Evolutionary conservation across 2,329 filamentous ascomycete genomes (phyloP).

Genomic region (Alternaria infectoria): DNA sequence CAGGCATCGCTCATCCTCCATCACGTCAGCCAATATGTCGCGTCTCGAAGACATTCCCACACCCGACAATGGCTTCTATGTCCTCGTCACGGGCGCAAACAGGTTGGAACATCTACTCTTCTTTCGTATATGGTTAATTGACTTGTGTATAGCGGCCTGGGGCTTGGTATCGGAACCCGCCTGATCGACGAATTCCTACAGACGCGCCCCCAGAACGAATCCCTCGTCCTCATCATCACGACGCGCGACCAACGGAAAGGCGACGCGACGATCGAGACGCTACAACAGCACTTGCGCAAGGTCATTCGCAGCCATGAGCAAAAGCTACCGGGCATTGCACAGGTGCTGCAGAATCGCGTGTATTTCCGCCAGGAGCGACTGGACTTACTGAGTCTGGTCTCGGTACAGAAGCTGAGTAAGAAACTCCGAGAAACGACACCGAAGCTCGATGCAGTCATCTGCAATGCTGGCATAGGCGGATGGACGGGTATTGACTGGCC

Average conservation of each 20-base stretch:
- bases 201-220: slow-evolving; percentile 68
- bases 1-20: slow-evolving; percentile 7
- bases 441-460: slow-evolving; percentile 77
- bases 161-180: slow-evolving; percentile 81
- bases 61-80: slow-evolving; percentile 53
- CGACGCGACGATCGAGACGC: slow-evolving; percentile 69
- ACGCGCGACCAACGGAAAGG: slow-evolving; percentile 80
- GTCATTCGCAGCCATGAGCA: slow-evolving; percentile 48
- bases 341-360: slow-evolving; percentile 53
- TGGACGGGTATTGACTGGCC: slow-evolving; percentile 81
- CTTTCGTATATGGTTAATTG: slow-evolving; percentile 22
- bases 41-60: slow-evolving; percentile 26
- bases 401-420: slow-evolving; percentile 61
- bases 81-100: slow-evolving; percentile 85
- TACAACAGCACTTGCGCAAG: slow-evolving; percentile 67
- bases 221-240: slow-evolving; percentile 81
- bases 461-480: slow-evolving; percentile 88
- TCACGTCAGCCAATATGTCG: slow-evolving; percentile 21
- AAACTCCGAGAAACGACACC: slow-evolving; percentile 64
- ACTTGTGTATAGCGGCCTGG: slow-evolving; percentile 73
- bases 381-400: slow-evolving; percentile 63
- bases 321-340: slow-evolving; percentile 47
- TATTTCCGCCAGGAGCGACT: slow-evolving; percentile 63
- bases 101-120: slow-evolving; percentile 62
- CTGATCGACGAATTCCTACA: slow-evolving; percentile 88